These are phyloP conservation scores for Cronartium quercuum DNA, from an alignment of 1,284 basidiomycete genomes.

Conservation along the genomic window DNA sequence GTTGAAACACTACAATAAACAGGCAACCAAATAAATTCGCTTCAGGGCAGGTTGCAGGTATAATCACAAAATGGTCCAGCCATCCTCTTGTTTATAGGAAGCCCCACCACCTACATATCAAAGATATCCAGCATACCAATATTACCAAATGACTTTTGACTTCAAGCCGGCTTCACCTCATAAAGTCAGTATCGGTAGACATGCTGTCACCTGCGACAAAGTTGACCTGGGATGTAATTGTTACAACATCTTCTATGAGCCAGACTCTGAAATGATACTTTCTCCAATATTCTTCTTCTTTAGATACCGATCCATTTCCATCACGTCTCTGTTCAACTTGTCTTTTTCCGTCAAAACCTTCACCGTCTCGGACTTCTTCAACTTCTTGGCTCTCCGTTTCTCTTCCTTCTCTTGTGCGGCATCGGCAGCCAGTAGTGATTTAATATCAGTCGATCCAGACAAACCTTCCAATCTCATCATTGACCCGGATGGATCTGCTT, in stretches of 20 bases:
- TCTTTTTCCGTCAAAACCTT: slow-evolving; percentile 38
- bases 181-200: too few relatives aligned
- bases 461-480: slow-evolving; percentile 31
- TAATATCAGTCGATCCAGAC: slow-evolving; percentile 37
- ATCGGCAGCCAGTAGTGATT: slow-evolving; percentile 30
- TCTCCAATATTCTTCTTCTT: slow-evolving; percentile 23
- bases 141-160: too few relatives aligned
- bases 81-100: too few relatives aligned
- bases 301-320: slow-evolving; percentile 38
- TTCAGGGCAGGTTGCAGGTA: too few relatives aligned
- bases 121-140: too few relatives aligned
- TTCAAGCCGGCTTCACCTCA: too few relatives aligned
- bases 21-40: too few relatives aligned
- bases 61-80: too few relatives aligned
- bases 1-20: too few relatives aligned
- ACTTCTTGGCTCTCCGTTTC: slow-evolving; percentile 38
- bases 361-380: slow-evolving; percentile 18
- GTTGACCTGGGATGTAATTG: too few relatives aligned
- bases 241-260: neutral
- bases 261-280: neutral
- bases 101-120: too few relatives aligned
- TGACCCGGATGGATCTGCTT: neutral
- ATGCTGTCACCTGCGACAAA: too few relatives aligned
- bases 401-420: slow-evolving; percentile 38
- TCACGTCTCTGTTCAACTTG: slow-evolving; percentile 31